Evolutionary conservation across 345 rosid genomes (phyloP), one percentile per base, ranked within the genome.

Genomic region (Syzygium grande): DNA sequence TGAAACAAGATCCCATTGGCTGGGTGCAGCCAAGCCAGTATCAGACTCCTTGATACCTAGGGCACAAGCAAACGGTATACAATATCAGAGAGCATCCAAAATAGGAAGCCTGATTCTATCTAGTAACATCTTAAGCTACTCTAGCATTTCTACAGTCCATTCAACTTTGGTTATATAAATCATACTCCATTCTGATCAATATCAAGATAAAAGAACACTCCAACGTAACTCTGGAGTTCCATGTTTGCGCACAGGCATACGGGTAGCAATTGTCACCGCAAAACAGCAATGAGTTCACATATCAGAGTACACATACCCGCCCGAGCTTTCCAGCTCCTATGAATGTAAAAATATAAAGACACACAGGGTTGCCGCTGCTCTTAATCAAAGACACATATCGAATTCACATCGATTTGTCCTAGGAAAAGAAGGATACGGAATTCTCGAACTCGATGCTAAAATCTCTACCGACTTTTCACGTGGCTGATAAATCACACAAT

Each of bases 1-100:
- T 4, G 99, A 98, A 25, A 98, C 99, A 86, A 98, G 99, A 93
- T 98, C 99, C 99, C 99, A 98, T 77, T 98, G 99, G 87, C 99
- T 96, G 11, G 99, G 99, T 78, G 98, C 95, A 88, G 99, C 99
- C 88, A 98, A 91, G 22, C 99, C 99, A 58, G 99, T 98, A 84
- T 96, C 99, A 59, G 99, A 98, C 90, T 98, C 99, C 92, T 98
- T 98, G 83, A 98, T 98, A 87, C 99, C 99, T 96, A 23, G 52
- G 87, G 49, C 34, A 84, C 84, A 34, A 52, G 38, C 83, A 51
- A 80, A 15, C 55, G 59, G 21, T 49, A 52, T 23, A 25, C 65
- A 86, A 41, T 27, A 65, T 6, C 51, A 25, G 53, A 55, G 12
- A 78, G n/a, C 21, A 49, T 43, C 41, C 54, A 51, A 77, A 13